Evolutionary conservation across 371 early-diverging fungal genomes (phyloP), one percentile per base, ranked within the genome.

Genomic region (Mucor indicus): DNA sequence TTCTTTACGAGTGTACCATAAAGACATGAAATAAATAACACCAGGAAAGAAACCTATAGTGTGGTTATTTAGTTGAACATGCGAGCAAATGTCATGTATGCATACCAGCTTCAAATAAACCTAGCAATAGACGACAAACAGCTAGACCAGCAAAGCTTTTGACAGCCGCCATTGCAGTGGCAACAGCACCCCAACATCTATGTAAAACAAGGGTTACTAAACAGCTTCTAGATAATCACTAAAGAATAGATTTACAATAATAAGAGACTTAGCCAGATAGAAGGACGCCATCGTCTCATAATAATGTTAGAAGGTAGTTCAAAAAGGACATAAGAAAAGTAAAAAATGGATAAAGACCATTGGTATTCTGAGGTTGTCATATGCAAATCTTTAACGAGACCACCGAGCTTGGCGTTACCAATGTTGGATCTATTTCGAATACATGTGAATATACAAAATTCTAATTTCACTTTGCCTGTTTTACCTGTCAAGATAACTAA

Each of bases 1-100:
- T 45, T 73, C 74, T 38, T 48, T 41, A 21, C 74, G 50, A 3
- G 67, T 73, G 23, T 73, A 73, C 74, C 74, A 73, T 11, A 62
- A 37, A 2, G 69, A 69, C 51, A 73, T 44, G n/a, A 52, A 59
- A 33, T 64, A 59, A 29, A 64, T 47, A 8, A 64, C 58, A 46
- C 64, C 64, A 16, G 57, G 57, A 30, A 53, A 53, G 44, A 53
- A 57, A 1, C 57, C 50, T 48, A 38, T 21, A 8, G 17, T 36
- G 36, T 36, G 16, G 8, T 13, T 4, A 8, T 4, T 8, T 17
- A 17, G n/a, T 13, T 3, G n/a, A 10, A 33, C n/a, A n/a, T 12
- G 33, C n/a, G 6, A 10, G 6, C n/a, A 12, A 12, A 10, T 33
- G n/a, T 33, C 6, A 33, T 33, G 4, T 33, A 33, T 12, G 17